Base-by-base conservation (phyloP, 441 rosid genomes). In the Dalechampia spathulata region DNA sequence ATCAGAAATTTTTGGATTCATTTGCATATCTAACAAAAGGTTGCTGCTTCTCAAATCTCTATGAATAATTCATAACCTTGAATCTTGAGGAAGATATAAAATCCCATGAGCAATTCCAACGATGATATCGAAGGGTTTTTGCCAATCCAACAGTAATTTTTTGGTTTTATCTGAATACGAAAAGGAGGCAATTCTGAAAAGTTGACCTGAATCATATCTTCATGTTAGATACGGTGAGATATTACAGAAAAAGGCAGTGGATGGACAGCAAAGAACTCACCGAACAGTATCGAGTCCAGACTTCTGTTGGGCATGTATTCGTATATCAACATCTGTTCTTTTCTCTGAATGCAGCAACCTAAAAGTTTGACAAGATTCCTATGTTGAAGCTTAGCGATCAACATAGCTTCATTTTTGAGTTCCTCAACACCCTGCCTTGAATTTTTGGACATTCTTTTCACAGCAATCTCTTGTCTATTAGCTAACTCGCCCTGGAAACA, bases 271-370 rank as follows among this genome's bases (percentile, higher is more conserved):
- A 32, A 16, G n/a, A 28, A 34, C 26, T 26, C 26, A 57, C 61
- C 21, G 15, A 57, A 57, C 16, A 57, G 41, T 28, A 57, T 28
- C 0, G 41, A 28, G 19, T 57, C 61, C 51, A 57, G 30, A 36
- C 51, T 57, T 56, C 23, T 43, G 60, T 56, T 56, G 21, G 51
- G 60, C 60, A 56, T 7, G 51, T 40, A 39, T 41, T 57, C 61
- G 14, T 57, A 57, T 7, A 57, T 13, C 32, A 57, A 1, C 17
- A 44, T 44, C n/a, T 7, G 49, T 14, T 57, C 60, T 17, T 44
- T 49, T 42, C 30, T 26, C 1, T 57, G 6, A 44, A 57, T 21
- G 42, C 61, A 57, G 28, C 61, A 57, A 6, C 61, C 50, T 7
- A 57, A 0, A 12, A 44, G 20, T 21, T 41, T 57, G 11, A 43